Evolutionary conservation across 768 basidiomycete species (phyloP), one percentile per base, ranked within the genome.

Genomic region (Xanthoconium purpureum): DNA sequence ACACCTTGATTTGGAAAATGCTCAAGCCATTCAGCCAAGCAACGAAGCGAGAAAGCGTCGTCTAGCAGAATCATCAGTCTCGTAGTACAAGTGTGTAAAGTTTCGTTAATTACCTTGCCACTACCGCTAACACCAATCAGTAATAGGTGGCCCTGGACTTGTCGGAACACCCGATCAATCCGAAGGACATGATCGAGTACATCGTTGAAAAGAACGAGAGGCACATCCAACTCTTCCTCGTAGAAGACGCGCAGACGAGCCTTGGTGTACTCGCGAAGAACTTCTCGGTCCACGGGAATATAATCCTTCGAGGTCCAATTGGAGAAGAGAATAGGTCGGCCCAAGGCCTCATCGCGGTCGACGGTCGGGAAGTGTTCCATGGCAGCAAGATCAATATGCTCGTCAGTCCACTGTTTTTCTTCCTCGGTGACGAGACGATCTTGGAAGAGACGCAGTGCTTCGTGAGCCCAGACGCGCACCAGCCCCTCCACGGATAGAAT

Each of bases 21-120:
- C 91, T 97, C 52, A 99, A 78, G 43, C 97, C 97, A 65, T 99
- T 99, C 88, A 99, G 98, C 97, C 97, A 99, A 0, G 97, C 97
- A 29, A 99, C 97, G 71, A 99, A 99, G 46, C 97, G 88, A 38
- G 97, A 97, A 2, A 99, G 75, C 0, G 95, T 99, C 5, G 97
- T 99, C 97, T 98, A 66, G 10, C 29, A 15, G 50, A 13, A 45
- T 57, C 35, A 52, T 62, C 32, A 68, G 62, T 36, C 37, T 52
- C 54, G 54, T 55, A 60, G 40, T 55, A 56, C 20, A 40, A 45
- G 1, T 20, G 47, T 1, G 36, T 32, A 45, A 30, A 37, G 35
- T 33, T 43, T 52, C 29, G 28, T 36, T 17, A 61, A 75, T 72
- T 63, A 96, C 97, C 86, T 99, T 99, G 63, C 97, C 97, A 68